Conservation (phyloP, 73 alveolate species). For the Stentor coeruleus region DNA sequence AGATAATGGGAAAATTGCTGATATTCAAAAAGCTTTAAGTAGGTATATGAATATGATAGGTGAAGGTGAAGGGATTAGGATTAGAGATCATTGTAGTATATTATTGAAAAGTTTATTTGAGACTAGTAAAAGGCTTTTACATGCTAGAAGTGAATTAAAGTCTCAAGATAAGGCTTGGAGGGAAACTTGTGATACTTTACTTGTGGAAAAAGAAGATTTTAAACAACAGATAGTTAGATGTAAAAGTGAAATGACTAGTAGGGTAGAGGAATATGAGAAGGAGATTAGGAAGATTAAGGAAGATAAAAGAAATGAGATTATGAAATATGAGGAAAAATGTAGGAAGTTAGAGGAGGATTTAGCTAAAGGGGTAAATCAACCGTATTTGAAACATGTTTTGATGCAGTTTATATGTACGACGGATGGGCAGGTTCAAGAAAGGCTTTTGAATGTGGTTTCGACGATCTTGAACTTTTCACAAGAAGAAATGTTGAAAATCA, state of each 20-base stretch:
- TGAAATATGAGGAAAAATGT: not conserved
- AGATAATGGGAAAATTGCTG: not conserved
- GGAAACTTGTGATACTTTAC: constrained; percentile 8
- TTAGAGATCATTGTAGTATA: not conserved
- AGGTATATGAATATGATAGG: not conserved
- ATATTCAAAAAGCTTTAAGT: not conserved
- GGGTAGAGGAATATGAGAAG: not conserved
- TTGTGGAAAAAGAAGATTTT: constrained; percentile 19
- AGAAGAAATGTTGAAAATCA: not conserved
- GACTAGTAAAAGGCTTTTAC: not conserved
- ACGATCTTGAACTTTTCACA: not conserved
- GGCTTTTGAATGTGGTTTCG: constrained; percentile 7
- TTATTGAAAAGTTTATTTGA: not conserved
- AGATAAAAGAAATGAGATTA: not conserved
- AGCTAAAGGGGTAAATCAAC: not conserved
- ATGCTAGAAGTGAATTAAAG: constrained; percentile 11
- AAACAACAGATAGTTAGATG: not conserved
- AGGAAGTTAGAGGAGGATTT: not conserved
- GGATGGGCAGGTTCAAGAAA: constrained; percentile 3
- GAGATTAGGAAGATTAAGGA: not conserved
- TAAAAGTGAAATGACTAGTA: not conserved
- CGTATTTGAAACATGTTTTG: constrained; percentile 13
- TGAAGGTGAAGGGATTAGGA: not conserved
- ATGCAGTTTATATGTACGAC: not conserved
- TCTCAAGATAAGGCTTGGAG: constrained; percentile 20